phyloP scores from a whole-genome alignment of 495 filamentous ascomycete species.

The Chaetomium cochliodes region DNA sequence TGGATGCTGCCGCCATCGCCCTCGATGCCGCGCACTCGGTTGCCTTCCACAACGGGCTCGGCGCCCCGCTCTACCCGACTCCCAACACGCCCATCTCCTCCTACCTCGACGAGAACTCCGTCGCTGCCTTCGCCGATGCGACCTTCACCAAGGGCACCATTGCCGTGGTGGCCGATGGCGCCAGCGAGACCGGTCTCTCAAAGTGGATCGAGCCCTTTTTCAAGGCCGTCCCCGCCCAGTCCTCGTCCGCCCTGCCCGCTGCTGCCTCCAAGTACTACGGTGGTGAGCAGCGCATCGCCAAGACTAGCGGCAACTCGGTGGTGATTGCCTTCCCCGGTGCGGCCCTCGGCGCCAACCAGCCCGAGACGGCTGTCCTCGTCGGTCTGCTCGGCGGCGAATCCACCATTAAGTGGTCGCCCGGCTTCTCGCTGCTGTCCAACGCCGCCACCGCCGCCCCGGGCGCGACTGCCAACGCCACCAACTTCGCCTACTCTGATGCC shows the following conservation, averaged over 20 bases:
- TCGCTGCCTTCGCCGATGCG: slow-evolving; percentile 67
- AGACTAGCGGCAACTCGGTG: slow-evolving; percentile 67
- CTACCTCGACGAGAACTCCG: slow-evolving; percentile 70
- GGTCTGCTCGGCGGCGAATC: slow-evolving; percentile 87
- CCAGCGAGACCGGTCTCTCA: slow-evolving; percentile 67
- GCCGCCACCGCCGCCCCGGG: slow-evolving; percentile 64
- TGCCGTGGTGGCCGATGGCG: slow-evolving; percentile 85
- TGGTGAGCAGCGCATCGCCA: slow-evolving; percentile 87
- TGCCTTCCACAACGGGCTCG: slow-evolving; percentile 94
- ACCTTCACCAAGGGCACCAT: slow-evolving; percentile 89
- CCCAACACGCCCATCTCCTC: slow-evolving; percentile 66
- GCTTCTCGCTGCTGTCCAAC: slow-evolving; percentile 85
- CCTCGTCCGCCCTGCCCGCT: slow-evolving; percentile 35
- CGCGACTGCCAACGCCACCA: slow-evolving; percentile 65
- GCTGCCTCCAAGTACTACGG: slow-evolving; percentile 80
- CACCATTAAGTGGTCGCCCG: slow-evolving; percentile 91
- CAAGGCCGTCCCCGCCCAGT: slow-evolving; percentile 49
- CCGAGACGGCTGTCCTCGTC: slow-evolving; percentile 84
- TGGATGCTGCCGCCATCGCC: slow-evolving; percentile 70
- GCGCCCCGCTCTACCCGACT: slow-evolving; percentile 67
- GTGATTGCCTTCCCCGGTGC: slow-evolving; percentile 92
- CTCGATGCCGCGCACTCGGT: slow-evolving; percentile 80
- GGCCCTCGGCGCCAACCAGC: slow-evolving; percentile 74
- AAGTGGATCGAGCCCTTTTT: slow-evolving; percentile 97
- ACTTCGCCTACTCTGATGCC: slow-evolving; percentile 88